A percentile compares a stretch with the other conserved stretches of the same genome.
These are phyloP conservation scores for Penicillium canariense DNA, from an alignment of 495 filamentous ascomycete species.

Conservation along the genomic window DNA sequence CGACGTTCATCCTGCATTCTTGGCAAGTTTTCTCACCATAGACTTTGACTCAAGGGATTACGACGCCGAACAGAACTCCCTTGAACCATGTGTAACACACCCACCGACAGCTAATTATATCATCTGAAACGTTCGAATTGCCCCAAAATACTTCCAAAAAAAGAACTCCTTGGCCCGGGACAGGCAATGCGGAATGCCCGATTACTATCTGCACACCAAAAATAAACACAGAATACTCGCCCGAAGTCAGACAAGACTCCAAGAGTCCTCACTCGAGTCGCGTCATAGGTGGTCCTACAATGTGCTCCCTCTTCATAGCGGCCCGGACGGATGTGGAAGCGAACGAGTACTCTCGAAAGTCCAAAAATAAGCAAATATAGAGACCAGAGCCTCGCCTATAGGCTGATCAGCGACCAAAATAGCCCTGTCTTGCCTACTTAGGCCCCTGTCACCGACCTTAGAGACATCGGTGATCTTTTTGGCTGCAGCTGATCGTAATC, in stretches of 20 bases:
- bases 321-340: too few species aligned
- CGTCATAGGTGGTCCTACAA: too few species aligned
- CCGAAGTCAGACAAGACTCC: neutral
- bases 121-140: too few species aligned
- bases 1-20: neutral
- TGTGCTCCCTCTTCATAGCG: too few species aligned
- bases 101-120: neutral
- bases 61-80: neutral
- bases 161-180: neutral
- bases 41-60: neutral
- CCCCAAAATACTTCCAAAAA: too few species aligned
- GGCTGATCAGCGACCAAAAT: neutral
- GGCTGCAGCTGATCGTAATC: neutral
- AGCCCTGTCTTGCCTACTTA: too few species aligned
- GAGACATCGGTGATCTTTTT: neutral
- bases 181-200: neutral
- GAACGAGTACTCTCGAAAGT: too few species aligned
- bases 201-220: neutral
- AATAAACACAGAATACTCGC: neutral
- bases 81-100: neutral
- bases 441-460: neutral
- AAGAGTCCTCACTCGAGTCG: too few species aligned
- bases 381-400: neutral
- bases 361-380: neutral
- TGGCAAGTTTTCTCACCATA: neutral